Evolutionary conservation across 2,329 filamentous ascomycete genomes (phyloP), one percentile per base, ranked within the genome.

Genomic region (Curvularia hawaiiensis): DNA sequence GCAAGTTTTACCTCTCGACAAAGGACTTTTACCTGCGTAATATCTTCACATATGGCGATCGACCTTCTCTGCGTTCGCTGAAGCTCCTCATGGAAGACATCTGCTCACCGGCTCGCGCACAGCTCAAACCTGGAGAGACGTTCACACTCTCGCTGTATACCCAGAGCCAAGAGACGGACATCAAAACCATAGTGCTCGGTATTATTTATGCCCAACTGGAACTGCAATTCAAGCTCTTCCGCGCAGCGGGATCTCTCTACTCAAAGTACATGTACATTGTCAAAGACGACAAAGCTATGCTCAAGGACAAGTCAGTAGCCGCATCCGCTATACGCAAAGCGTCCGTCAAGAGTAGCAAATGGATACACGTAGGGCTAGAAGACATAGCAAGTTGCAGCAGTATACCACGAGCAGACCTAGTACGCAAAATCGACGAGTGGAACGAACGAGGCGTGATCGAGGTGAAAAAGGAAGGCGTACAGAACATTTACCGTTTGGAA

Each of bases 161-260:
- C 0, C 81, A 87, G 44, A 74, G 77, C 2, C 79, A 74, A 24
- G 77, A 82, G 0, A 83, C 80, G 54, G 86, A 88, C 62, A 84
- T 88, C 54, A 79, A 81, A 20, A 64, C 73, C 12, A 82, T 74
- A 3, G 78, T 82, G 0, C 73, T 88, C 6, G 75, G 75, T 39
- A 82, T 84, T 50, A 79, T 88, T 16, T 85, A 86, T 50, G 84
- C 85, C 0, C 80, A 84, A n/a, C 74, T 89, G 1, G 86, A 89
- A 65, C 76, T 88, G 4, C 82, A 80, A 3, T 87, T 85, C 58
- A 77, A 77, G 0, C 75, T 88, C 0, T 77, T 88, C 30, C 79
- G 86, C 22, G 61, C 84, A 82, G 16, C 82, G 80, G 18, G 88
- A 81, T 0, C 84, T 81, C 0, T 82, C 40, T 88, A 87, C 58